These are phyloP conservation scores for Pichia nanzhaoensis DNA, from an alignment of 805 yeast species.

Conservation along the genomic window DNA sequence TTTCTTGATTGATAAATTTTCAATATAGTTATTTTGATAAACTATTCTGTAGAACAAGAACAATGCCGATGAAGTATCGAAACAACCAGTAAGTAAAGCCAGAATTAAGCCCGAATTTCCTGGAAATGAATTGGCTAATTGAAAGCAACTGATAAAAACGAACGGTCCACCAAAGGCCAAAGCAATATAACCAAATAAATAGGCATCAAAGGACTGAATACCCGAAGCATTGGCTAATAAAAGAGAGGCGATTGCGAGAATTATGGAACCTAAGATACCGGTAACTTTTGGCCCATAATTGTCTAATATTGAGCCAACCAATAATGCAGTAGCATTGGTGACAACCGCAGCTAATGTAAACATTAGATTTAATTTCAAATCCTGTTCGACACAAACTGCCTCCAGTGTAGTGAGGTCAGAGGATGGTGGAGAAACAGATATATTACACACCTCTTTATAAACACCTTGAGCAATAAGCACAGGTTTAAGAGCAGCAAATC, in stretches of 20 bases:
- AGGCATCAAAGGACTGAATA: conserved; percentile 46
- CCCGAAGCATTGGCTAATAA: conserved; percentile 21
- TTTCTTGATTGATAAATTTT: conserved; percentile 37
- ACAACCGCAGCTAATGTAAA: conserved; percentile 83
- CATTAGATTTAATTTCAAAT: conserved; percentile 70
- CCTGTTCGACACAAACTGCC: conserved; percentile 62
- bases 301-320: conserved; percentile 79
- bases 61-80: conserved; percentile 87
- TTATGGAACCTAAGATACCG: conserved; percentile 63
- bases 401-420: conserved; percentile 5
- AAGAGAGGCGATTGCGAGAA: conserved; percentile 51
- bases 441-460: conserved; percentile 54
- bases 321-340: conserved; percentile 75
- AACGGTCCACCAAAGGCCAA: conserved; percentile 93
- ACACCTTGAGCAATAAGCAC: conserved; percentile 72
- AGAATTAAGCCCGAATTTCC: conserved; percentile 71
- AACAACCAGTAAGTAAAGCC: conserved; percentile 87
- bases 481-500: conserved; percentile 92
- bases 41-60: conserved; percentile 66
- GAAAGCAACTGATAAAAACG: conserved; percentile 85
- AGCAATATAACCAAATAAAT: conserved; percentile 63
- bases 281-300: conserved; percentile 72
- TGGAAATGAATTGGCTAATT: conserved; percentile 82
- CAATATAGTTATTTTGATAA: conserved; percentile 40
- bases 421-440: neutral